These are phyloP conservation scores for Russula earlei DNA, from an alignment of 768 basidiomycete genomes.

Conservation along the genomic window DNA sequence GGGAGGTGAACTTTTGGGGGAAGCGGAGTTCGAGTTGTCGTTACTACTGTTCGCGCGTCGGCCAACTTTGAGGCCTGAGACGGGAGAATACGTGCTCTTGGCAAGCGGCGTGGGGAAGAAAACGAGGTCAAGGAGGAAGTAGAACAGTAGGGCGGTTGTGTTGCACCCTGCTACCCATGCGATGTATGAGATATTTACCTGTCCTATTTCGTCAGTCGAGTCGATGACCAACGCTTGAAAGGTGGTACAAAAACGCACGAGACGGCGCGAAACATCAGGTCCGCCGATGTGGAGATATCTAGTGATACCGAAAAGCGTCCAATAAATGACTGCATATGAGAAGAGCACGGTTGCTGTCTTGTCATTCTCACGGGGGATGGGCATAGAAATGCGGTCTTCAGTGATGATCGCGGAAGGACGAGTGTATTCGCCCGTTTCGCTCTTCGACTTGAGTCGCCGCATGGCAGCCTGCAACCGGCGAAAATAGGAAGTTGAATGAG, in stretches of 20 bases:
- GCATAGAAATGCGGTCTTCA: not conserved
- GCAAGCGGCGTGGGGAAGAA: conserved; percentile 46
- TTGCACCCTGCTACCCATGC: conserved; percentile 89
- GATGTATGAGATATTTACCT: conserved; percentile 87
- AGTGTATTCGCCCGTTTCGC: conserved; percentile 20
- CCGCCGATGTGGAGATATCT: conserved; percentile 28
- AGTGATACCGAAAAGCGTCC: conserved; percentile 42
- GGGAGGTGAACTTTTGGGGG: not conserved
- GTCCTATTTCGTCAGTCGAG: not conserved
- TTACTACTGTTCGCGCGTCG: not conserved
- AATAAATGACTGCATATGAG: conserved; percentile 74
- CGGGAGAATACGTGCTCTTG: conserved; percentile 28
- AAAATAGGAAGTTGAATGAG: conserved; percentile 68
- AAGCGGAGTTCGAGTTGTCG: not conserved
- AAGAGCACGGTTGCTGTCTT: conserved; percentile 71
- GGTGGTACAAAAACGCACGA: conserved; percentile 36
- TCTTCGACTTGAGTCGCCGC: conserved; percentile 6
- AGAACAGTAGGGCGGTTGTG: conserved; percentile 71
- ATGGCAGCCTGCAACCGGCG: conserved; percentile 36
- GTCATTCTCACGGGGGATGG: conserved; percentile 45
- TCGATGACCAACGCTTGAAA: not conserved
- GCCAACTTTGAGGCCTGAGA: conserved; percentile 29
- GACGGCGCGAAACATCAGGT: conserved; percentile 44
- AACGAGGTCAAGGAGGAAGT: conserved; percentile 63
- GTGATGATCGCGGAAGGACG: not conserved